Base-by-base conservation (phyloP, 2,329 filamentous ascomycete genomes). In the Arthrobotrys megalospora region DNA sequence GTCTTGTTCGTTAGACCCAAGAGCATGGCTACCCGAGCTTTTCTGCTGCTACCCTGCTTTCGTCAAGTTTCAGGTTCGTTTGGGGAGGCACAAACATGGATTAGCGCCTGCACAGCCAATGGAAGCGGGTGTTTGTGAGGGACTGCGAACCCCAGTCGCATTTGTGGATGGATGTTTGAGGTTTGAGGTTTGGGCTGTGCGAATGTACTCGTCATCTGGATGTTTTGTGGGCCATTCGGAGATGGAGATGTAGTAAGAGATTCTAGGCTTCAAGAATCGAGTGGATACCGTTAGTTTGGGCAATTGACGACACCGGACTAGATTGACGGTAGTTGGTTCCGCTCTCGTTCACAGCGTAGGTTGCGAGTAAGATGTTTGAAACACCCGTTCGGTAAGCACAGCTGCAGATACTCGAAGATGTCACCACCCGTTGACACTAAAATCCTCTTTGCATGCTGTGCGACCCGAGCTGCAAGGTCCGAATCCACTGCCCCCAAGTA, bases 51-150 rank as follows among this genome's bases (percentile, higher is more conserved):
- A 38, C 75, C 73, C 52, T 78, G 67, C 55, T 67, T 78, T 78
- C 67, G 52, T 63, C 38, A 52, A 38, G 75, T 78, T 78, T 78
- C 75, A 78, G 45, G 58, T 78, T 72, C 63, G 75, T 78, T 78
- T 78, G 67, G 75, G 47, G 47, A 77, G 65, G 65, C 72, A 77
- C 66, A 52, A 62, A 78, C 75, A 64, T 64, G 75, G 67, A 71
- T 78, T 78, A 78, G 75, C 75, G 75, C 75, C 62, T 62, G 60
- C 75, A 32, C 34, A 68, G 60, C 75, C 75, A 78, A 78, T 78
- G 48, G 75, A 53, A 68, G 45, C 21, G 8, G 62, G 36, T 19
- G 19, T 38, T 58, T 58, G 34, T 3, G 14, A 41, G 55, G 36
- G 60, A 64, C 24, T 24, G 24, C 24, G 60, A 36, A 64, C 60